phyloP scores from a whole-genome alignment of 257 asterid species.

The Craterostigma plantagineum region DNA sequence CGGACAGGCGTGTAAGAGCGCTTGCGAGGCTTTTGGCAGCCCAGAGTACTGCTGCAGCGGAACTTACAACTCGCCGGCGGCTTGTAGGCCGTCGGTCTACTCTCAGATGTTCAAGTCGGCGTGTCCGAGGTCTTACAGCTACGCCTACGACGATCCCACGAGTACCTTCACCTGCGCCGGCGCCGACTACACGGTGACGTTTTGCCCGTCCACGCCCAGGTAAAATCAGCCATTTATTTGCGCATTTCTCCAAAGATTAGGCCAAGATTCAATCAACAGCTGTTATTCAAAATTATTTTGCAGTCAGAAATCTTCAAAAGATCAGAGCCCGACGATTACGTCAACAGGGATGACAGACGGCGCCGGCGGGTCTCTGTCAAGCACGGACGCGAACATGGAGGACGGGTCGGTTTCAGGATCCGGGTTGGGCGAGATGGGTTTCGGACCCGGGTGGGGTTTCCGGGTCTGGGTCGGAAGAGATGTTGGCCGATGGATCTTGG shows the following conservation, averaged over 20 bases:
- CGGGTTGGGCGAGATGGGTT: not conserved
- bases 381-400: constrained; percentile 1
- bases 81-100: constrained; percentile 70
- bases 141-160: constrained; percentile 81
- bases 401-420: not conserved
- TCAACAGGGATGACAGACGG: not conserved
- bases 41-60: constrained; percentile 81
- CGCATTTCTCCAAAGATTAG: too few relatives aligned
- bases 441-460: not conserved
- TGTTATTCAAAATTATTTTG: too few relatives aligned
- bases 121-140: constrained; percentile 91
- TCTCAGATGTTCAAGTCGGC: constrained; percentile 74
- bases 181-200: constrained; percentile 74
- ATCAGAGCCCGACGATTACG: not conserved
- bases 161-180: constrained; percentile 83
- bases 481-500: not conserved
- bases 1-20: constrained; percentile 79
- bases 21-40: constrained; percentile 89
- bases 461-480: not conserved
- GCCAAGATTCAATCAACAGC: too few relatives aligned
- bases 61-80: constrained; percentile 61
- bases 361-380: not conserved
- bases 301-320: constrained; percentile 1
- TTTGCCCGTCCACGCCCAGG: constrained; percentile 91
- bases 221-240: constrained; percentile 1